phyloP scores from a whole-genome alignment of 2,329 filamentous ascomycete genomes.

The Colletotrichum phormii region DNA sequence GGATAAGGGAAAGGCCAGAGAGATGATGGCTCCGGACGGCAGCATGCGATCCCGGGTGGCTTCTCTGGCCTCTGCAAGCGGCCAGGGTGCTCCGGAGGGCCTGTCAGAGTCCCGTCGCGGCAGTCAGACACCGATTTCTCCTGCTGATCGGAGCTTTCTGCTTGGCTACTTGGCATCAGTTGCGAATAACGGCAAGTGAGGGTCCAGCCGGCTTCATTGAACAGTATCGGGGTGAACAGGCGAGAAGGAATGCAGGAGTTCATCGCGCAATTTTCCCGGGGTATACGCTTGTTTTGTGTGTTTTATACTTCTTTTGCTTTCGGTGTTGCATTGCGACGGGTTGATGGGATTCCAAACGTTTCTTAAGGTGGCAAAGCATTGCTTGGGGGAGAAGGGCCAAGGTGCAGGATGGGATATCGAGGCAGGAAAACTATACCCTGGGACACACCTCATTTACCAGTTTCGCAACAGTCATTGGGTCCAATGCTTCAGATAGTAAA shows the following conservation, averaged over 20 bases:
- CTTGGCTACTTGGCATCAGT: constrained; percentile 77
- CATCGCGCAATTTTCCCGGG: not conserved
- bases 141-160: constrained; percentile 80
- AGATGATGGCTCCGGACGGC: constrained; percentile 40
- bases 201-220: not conserved
- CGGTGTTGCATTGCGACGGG: constrained; percentile 22
- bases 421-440: constrained; percentile 33
- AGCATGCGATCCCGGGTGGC: constrained; percentile 52
- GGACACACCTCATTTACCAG: constrained; percentile 22
- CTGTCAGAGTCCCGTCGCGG: constrained; percentile 53
- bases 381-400: constrained; percentile 12
- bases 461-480: constrained; percentile 14
- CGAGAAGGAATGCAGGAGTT: not conserved
- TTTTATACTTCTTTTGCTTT: not conserved
- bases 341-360: constrained; percentile 16
- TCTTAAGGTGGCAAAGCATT: constrained; percentile 9
- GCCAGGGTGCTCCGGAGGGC: constrained; percentile 44
- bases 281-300: constrained; percentile 10
- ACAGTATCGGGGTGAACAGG: not conserved
- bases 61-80: constrained; percentile 56
- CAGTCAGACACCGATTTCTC: constrained; percentile 69
- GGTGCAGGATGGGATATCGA: constrained; percentile 24
- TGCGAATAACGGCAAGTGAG: constrained; percentile 48
- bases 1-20: constrained; percentile 46
- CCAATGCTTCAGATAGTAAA: not conserved